phyloP scores from a whole-genome alignment of 495 filamentous ascomycete genomes.

The Cryomyces minteri region DNA sequence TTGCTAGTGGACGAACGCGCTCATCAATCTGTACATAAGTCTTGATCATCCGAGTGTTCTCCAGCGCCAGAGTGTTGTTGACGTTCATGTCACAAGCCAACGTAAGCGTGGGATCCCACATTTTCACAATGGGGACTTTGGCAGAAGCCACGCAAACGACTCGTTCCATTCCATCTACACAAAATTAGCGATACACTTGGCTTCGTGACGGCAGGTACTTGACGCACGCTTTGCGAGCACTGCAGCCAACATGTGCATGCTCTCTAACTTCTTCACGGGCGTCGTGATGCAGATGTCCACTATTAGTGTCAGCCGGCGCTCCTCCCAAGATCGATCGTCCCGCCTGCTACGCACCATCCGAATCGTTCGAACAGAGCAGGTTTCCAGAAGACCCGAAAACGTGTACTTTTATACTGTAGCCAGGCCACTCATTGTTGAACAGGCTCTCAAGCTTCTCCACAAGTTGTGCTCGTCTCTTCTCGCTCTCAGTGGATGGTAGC shows the following conservation, averaged over 20 bases:
- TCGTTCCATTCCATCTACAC: slow-evolving; percentile 82
- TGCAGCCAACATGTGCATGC: slow-evolving; percentile 72
- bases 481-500: slow-evolving; percentile 64
- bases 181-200: neutral
- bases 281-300: slow-evolving; percentile 98
- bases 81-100: slow-evolving; percentile 98
- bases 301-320: slow-evolving; percentile 16
- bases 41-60: slow-evolving; percentile 96
- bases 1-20: slow-evolving; percentile 75
- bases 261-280: slow-evolving; percentile 63
- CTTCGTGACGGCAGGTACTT: neutral
- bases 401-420: slow-evolving; percentile 72
- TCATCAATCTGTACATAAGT: slow-evolving; percentile 91
- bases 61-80: slow-evolving; percentile 84
- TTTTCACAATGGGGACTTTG: slow-evolving; percentile 96
- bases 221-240: slow-evolving; percentile 65
- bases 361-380: slow-evolving; percentile 84
- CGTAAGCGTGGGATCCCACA: slow-evolving; percentile 86
- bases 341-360: slow-evolving; percentile 52
- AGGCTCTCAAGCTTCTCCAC: slow-evolving; percentile 72
- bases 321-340: slow-evolving; percentile 1
- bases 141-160: slow-evolving; percentile 86
- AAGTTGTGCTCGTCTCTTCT: slow-evolving; percentile 51
- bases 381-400: slow-evolving; percentile 97
- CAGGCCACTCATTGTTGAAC: slow-evolving; percentile 81